Evolutionary conservation across 352 stramenopile species (phyloP), one percentile per base, ranked within the genome.

Genomic region (Phytopythium oedochilum): DNA sequence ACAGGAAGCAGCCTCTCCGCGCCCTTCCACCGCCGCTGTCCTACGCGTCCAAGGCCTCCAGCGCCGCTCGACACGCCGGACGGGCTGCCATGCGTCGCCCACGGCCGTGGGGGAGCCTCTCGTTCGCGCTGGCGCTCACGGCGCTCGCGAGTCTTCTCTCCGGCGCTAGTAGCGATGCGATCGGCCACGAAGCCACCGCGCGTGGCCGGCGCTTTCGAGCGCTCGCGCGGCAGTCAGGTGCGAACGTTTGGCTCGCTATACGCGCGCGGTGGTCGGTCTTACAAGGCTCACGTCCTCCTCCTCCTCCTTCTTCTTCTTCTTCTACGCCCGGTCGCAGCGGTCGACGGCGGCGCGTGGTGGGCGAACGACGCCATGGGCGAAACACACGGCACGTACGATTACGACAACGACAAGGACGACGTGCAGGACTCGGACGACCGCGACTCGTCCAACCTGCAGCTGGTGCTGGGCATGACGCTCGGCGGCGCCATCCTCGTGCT

Each of bases 391-490:
- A 32, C 14, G 12, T 18, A 28, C 22, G 42, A 28, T 3, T 23
- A 22, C 42, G 23, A 42, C 36, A 6, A 45, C 11, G 42, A 57
- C 36, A 36, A 51, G 5, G 54, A 34, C 29, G 29, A 29, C 17
- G 25, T n/a, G n/a, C n/a, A 60, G 17, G 45, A 65, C 12, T 73
- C 55, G 25, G 32, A 54, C 20, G 48, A 55, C 20, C 52, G 53
- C 42, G 46, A 55, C 39, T 63, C 51, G 39, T 48, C 42, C 23
- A 54, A 31, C 15, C 59, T 74, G 17, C 62, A 67, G 23, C 49
- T 68, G 23, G 58, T 78, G 28, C 63, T 83, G 23, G 63, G 56
- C 12, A 44, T 68, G 46, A 62, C 70, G 38, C 63, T 86, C 26
- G 70, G 49, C 22, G 45, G 59, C 26, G 63, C 39, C 15, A 55